Base-by-base conservation (phyloP, 148 eudicot genomes). In the Pouteria glomerata region DNA sequence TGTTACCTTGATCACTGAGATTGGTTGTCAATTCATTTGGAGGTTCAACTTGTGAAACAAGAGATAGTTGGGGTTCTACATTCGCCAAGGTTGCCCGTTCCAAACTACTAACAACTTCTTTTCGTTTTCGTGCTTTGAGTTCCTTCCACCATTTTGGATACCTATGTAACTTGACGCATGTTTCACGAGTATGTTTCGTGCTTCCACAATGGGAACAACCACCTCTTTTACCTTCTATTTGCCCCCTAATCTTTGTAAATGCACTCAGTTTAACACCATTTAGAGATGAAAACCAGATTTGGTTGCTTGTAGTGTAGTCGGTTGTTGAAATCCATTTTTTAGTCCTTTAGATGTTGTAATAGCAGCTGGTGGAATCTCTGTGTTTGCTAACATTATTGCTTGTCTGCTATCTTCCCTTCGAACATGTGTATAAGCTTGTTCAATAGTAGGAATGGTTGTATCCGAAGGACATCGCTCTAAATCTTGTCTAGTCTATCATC, bases 351-450 rank as follows among this genome's bases (percentile, higher is more conserved):
- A n/a, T n/a, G n/a, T n/a, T n/a, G n/a, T n/a, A n/a, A n/a, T n/a
- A n/a, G 11, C 33, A 29, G 6, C 33, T 57, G 11, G 0, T 6
- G 61, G n/a, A n/a, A n/a, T n/a, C n/a, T n/a, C n/a, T n/a, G 29
- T 57, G 30, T 57, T 57, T 57, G 29, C 11, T 15, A 23, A n/a
- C 29, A 57, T 57, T 5, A 21, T 29, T 5, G 6, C 7, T 21
- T 57, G 61, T 24, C 61, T 0, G 18, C 30, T 51, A 26, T 1
- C 47, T 26, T 71, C 74, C 15, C 52, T 23, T 13, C 6, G n/a
- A 44, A 71, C 23, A n/a, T 71, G 33, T 10, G 74, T 35, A 24
- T 57, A 71, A 3, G 64, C 65, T 14, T 71, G 23, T 30, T 71
- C 74, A 1, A 70, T 14, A 0, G 21, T 12, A 65, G 65, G 24